Evolutionary conservation across 139 green algal species (phyloP).

Genomic region (Astrephomene gubernaculifera): DNA sequence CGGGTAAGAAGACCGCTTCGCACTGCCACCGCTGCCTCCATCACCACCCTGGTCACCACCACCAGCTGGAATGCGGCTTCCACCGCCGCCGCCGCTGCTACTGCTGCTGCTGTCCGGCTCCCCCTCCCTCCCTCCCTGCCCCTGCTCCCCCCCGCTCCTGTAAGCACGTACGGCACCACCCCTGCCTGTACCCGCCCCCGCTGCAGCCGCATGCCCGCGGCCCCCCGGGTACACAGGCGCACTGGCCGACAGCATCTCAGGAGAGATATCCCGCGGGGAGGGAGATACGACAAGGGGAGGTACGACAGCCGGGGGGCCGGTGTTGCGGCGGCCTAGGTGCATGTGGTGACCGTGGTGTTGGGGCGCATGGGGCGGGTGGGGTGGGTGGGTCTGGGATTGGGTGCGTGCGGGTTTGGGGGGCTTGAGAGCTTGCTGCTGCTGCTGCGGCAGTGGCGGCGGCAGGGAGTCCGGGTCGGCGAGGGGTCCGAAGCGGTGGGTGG

Average conservation of each 20-base stretch:
- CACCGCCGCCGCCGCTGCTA: not conserved
- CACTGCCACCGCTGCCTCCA: not conserved
- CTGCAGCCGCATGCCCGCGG: no score
- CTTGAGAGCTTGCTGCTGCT: no score
- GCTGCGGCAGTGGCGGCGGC: not conserved
- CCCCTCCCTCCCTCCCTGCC: not conserved
- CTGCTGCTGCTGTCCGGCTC: no score
- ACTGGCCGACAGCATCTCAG: constrained; percentile 3
- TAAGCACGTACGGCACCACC: no score
- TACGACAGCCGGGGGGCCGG: not conserved
- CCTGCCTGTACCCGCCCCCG: no score
- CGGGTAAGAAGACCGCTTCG: not conserved
- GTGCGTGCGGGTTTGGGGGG: constrained; percentile 1
- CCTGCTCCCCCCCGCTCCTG: no score
- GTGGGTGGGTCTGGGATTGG: not conserved
- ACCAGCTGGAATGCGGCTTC: no score
- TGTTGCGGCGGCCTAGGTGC: not conserved
- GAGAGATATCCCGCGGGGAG: not conserved
- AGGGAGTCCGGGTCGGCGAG: not conserved
- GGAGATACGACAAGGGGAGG: not conserved
- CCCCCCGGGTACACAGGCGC: no score
- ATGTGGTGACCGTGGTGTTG: not conserved
- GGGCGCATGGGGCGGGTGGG: not conserved
- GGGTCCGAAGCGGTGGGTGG: constrained; percentile 12
- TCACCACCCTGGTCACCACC: no score